These are phyloP conservation scores for Boletellus ananiceps DNA, from an alignment of 768 basidiomycete genomes.

Conservation along the genomic window DNA sequence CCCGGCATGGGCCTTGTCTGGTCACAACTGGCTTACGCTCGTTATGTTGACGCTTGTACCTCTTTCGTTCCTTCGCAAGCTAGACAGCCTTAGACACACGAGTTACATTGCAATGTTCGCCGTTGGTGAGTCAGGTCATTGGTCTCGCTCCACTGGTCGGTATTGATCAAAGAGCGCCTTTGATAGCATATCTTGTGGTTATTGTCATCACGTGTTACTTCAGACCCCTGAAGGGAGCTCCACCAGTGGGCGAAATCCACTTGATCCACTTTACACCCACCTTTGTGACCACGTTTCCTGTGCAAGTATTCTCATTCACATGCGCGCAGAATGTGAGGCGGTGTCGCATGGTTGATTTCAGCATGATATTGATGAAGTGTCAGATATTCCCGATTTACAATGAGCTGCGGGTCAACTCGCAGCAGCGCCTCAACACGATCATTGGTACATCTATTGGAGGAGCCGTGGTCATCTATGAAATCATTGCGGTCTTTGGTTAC, in stretches of 20 bases:
- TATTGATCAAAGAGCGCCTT: neutral
- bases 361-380: constrained; percentile 2
- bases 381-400: constrained; percentile 94
- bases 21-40: constrained; percentile 78
- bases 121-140: constrained; percentile 54
- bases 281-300: constrained; percentile 84
- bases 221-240: constrained; percentile 62
- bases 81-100: constrained; percentile 86
- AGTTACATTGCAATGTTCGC: constrained; percentile 90
- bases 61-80: constrained; percentile 72
- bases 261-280: constrained; percentile 69
- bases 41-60: constrained; percentile 77
- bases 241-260: constrained; percentile 60
- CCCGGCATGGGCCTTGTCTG: constrained; percentile 71
- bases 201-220: constrained; percentile 83
- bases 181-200: constrained; percentile 67
- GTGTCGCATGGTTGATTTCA: constrained; percentile 1
- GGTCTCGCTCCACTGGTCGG: neutral
- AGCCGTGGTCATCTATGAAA: constrained; percentile 79
- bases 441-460: constrained; percentile 84
- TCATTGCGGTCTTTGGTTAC: constrained; percentile 87
- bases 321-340: constrained; percentile 84
- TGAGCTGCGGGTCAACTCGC: constrained; percentile 78
- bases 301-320: constrained; percentile 90
- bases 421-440: constrained; percentile 80